Evolutionary conservation across 2,329 filamentous ascomycete genomes (phyloP).

Genomic region (Stemphylium vesicarium): DNA sequence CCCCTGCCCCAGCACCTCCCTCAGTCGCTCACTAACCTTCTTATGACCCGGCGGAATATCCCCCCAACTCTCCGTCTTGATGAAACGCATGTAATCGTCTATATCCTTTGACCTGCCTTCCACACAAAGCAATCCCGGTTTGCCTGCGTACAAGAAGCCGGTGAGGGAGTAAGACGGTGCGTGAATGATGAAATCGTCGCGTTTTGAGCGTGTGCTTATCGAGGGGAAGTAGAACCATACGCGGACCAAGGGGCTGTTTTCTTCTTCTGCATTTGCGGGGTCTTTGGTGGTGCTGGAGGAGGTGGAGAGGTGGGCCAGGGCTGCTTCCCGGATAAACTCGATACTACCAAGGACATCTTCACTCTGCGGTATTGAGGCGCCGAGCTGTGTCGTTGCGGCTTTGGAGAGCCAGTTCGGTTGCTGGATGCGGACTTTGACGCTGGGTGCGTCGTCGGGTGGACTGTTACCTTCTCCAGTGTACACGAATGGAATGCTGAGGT

Average conservation of each 20-base stretch:
- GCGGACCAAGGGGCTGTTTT: conserved; percentile 49
- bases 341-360: conserved; percentile 32
- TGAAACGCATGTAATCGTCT: conserved; percentile 67
- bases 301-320: conserved; percentile 7
- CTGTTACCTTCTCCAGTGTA: conserved; percentile 2
- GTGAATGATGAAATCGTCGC: conserved; percentile 63
- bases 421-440: conserved; percentile 27
- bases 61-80: conserved; percentile 68
- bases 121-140: conserved; percentile 62
- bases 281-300: neutral
- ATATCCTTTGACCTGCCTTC: conserved; percentile 58
- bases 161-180: conserved; percentile 61
- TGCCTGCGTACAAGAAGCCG: conserved; percentile 66
- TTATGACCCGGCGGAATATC: conserved; percentile 68
- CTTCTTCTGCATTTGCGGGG: neutral
- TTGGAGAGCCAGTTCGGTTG: conserved; percentile 35
- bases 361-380: conserved; percentile 7
- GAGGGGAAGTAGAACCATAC: conserved; percentile 71
- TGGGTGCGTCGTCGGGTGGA: conserved; percentile 25
- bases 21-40: conserved; percentile 64
- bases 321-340: conserved; percentile 29
- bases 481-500: conserved; percentile 29
- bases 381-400: conserved; percentile 26
- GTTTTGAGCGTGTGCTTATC: conserved; percentile 64
- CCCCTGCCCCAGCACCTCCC: conserved; percentile 49